These are phyloP conservation scores for Kazachstania kunashirensis DNA, from an alignment of 805 yeast species.

Conservation along the genomic window DNA sequence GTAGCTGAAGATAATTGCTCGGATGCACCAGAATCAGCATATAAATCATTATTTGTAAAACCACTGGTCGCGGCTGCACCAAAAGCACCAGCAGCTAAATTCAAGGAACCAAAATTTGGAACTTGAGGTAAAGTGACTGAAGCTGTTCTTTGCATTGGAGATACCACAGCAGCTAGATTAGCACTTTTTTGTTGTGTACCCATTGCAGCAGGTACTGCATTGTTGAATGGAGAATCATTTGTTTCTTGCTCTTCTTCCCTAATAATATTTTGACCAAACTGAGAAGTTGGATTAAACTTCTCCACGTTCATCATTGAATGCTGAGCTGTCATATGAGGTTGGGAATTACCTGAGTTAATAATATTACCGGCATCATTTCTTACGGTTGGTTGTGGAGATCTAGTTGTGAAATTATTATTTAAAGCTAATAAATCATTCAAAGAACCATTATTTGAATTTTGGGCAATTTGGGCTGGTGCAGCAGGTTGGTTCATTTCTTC, in stretches of 20 bases:
- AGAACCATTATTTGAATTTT: slow-evolving; percentile 35
- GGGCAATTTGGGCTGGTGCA: slow-evolving; percentile 9
- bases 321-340: slow-evolving; percentile 1
- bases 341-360: slow-evolving; percentile 1
- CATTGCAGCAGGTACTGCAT: neutral
- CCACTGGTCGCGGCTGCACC: slow-evolving; percentile 14
- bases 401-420: slow-evolving; percentile 43
- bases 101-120: slow-evolving; percentile 25
- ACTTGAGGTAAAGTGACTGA: slow-evolving; percentile 28
- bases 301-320: slow-evolving; percentile 27
- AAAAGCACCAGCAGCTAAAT: neutral
- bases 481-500: slow-evolving; percentile 9
- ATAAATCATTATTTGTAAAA: slow-evolving; percentile 37
- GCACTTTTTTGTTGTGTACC: slow-evolving; percentile 10
- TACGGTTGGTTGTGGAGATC: slow-evolving; percentile 14
- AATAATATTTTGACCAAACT: slow-evolving; percentile 70
- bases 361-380: slow-evolving; percentile 8
- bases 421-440: slow-evolving; percentile 58
- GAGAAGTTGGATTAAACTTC: slow-evolving; percentile 70
- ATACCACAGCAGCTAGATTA: slow-evolving; percentile 6
- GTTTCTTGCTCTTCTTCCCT: slow-evolving; percentile 24
- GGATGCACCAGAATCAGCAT: slow-evolving; percentile 52
- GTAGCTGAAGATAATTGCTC: slow-evolving; percentile 69
- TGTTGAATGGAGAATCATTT: neutral
- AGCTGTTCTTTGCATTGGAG: slow-evolving; percentile 35